phyloP scores from a whole-genome alignment of 2,329 filamentous ascomycete species.

The Fusarium continuum region DNA sequence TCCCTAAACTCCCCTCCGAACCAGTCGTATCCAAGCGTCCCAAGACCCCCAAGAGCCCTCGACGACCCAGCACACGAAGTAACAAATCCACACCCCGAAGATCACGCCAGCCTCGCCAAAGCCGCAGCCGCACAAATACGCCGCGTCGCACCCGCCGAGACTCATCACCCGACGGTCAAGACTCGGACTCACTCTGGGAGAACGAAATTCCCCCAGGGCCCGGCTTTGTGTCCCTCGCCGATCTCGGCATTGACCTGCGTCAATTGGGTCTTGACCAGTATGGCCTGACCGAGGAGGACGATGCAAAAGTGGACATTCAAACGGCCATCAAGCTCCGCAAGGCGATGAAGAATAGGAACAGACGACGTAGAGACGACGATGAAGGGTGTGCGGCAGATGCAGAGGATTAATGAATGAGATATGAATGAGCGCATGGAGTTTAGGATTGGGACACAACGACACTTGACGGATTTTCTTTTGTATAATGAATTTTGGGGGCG shows the following conservation, averaged over 20 bases:
- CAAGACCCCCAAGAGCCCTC: constrained; percentile 25
- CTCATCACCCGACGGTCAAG: constrained; percentile 22
- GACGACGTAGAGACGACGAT: constrained; percentile 17
- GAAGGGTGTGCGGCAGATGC: constrained; percentile 32
- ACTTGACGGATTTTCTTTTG: constrained; percentile 23
- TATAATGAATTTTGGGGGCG: constrained; percentile 10
- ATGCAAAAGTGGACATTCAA: constrained; percentile 37
- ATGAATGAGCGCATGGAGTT: constrained; percentile 23
- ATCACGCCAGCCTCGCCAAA: background rate
- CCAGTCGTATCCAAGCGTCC: background rate
- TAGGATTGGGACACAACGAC: background rate
- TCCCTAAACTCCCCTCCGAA: background rate
- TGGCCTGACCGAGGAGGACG: constrained; percentile 36
- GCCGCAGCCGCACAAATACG: constrained; percentile 12
- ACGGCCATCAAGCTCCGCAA: constrained; percentile 35
- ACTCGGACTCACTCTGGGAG: constrained; percentile 35
- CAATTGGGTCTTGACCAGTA: constrained; percentile 32
- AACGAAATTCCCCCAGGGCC: constrained; percentile 17
- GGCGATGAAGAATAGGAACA: constrained; percentile 30
- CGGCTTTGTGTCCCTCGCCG: constrained; percentile 27
- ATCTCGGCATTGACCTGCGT: constrained; percentile 27
- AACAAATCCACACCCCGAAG: constrained; percentile 20
- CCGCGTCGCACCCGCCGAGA: background rate
- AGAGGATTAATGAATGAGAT: constrained; percentile 32
- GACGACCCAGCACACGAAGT: constrained; percentile 6